Evolutionary conservation across 2,329 filamentous ascomycete genomes (phyloP), one percentile per base, ranked within the genome.

Genomic region (Calcarisporium arbuscula): DNA sequence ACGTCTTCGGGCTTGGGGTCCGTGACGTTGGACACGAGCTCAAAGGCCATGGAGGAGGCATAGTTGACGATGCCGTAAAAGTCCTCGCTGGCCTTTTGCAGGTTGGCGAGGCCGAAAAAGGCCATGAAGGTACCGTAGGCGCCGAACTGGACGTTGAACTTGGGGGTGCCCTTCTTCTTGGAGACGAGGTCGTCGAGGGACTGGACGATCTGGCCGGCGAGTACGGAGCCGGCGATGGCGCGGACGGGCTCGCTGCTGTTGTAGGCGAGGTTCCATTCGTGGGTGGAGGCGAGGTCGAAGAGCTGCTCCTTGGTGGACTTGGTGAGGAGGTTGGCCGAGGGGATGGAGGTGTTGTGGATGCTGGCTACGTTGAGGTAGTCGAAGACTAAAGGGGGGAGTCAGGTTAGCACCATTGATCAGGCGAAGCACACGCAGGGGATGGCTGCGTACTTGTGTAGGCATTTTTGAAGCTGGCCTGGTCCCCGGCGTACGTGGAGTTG

Each of bases 61-160:
- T 95, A 95, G 62, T 88, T 81, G n/a, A 82, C 78, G 10, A 95
- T 66, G 35, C 84, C 84, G 39, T 65, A 78, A 65, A 95, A 94
- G 55, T 84, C 64, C 2, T 61, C 46, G 39, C 68, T 74, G 3
- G 62, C 69, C 10, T 59, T 51, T 6, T 64, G 61, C 36, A 80
- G 65, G 40, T 68, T 56, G 6, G 74, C 62, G 14, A 79, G 65
- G 7, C 75, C 75, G 52, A 81, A 81, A 61, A 80, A 80, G 36
- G 74, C 68, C 52, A 76, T 65, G 59, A 81, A 80, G 37, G 69
- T 67, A 35, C 62, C 74, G 53, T 80, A 80, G 44, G 74, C 72
- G 43, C 76, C 76, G 45, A 80, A 75, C 49, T 79, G 70, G 48
- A 76, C 57, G 44, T 63, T 65, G 44, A 79, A 49, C 34, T 55